These are phyloP conservation scores for Gonium pectorale DNA, from an alignment of 139 green algal genomes.

Conservation along the genomic window DNA sequence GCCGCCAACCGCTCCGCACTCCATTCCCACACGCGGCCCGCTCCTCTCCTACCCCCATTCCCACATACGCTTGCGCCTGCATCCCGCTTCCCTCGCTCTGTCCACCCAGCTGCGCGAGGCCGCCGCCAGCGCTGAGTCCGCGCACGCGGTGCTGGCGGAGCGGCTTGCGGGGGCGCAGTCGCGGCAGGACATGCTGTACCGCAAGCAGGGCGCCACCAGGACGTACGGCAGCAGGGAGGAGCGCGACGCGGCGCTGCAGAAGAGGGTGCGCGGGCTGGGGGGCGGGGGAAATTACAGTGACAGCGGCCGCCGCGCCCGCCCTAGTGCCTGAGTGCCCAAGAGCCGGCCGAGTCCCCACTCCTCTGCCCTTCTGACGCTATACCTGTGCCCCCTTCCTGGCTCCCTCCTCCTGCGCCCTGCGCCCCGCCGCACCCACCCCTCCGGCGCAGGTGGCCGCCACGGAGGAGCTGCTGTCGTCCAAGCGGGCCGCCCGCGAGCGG, in stretches of 20 bases:
- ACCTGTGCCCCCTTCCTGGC: no score
- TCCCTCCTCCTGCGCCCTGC: background rate
- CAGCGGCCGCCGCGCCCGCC: no score
- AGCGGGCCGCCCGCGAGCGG: conserved; percentile 39
- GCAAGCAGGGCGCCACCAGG: conserved; percentile 75
- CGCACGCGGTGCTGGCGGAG: background rate
- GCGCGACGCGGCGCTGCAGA: conserved; percentile 78
- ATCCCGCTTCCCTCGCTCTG: background rate
- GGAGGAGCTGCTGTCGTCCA: conserved; percentile 25
- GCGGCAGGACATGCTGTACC: conserved; percentile 70
- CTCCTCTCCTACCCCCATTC: background rate
- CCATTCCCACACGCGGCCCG: background rate
- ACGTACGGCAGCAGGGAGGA: conserved; percentile 79
- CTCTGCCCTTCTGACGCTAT: no score
- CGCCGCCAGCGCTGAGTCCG: conserved; percentile 29
- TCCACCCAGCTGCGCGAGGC: conserved; percentile 35
- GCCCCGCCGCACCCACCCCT: background rate
- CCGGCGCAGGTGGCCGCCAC: conserved; percentile 9
- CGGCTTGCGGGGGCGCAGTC: background rate
- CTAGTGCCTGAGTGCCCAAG: no score
- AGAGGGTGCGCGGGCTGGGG: conserved; percentile 59
- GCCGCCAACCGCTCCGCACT: no score
- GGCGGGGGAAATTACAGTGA: no score
- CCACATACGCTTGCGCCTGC: background rate
- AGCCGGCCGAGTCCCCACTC: no score